Percentiles rank a stretch among this genome's conserved stretches.
Evolutionary conservation across 2,329 filamentous ascomycete species (phyloP).

Genomic region (Trichoderma sp.): DNA sequence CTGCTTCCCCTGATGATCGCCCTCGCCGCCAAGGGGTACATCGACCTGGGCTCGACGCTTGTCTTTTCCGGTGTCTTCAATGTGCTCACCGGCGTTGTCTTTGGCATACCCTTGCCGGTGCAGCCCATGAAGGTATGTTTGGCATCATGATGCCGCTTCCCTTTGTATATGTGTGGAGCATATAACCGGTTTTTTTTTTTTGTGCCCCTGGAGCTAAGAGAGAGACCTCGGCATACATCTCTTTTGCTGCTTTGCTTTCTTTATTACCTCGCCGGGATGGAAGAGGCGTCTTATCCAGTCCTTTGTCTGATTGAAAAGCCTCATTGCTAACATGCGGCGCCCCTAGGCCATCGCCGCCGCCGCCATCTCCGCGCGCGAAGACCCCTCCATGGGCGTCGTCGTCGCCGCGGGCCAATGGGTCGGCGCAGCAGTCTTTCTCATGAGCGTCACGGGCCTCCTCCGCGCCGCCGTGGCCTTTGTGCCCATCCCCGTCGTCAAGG

Average conservation of each 20-base stretch:
- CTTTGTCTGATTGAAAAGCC: background rate
- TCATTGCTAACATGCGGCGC: constrained; percentile 1
- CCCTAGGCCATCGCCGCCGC: constrained; percentile 82
- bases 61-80: constrained; percentile 90
- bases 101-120: constrained; percentile 87
- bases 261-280: background rate
- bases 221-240: background rate
- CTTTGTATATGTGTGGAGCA: background rate
- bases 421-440: constrained; percentile 68
- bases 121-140: constrained; percentile 72
- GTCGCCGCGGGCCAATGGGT: constrained; percentile 76
- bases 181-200: background rate
- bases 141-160: background rate
- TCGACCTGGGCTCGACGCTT: constrained; percentile 80
- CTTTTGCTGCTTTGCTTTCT: background rate
- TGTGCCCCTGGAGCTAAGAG: background rate
- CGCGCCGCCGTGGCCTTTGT: constrained; percentile 71
- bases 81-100: constrained; percentile 75
- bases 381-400: constrained; percentile 56
- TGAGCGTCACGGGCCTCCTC: constrained; percentile 79
- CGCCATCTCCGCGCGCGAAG: constrained; percentile 71
- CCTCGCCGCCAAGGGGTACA: constrained; percentile 73
- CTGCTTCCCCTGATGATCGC: constrained; percentile 87
- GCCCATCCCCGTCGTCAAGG: constrained; percentile 86
- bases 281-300: too few species aligned